Evolutionary conservation across 2,329 filamentous ascomycete genomes (phyloP), one percentile per base, ranked within the genome.

Genomic region (Incumbomyces delicatus): DNA sequence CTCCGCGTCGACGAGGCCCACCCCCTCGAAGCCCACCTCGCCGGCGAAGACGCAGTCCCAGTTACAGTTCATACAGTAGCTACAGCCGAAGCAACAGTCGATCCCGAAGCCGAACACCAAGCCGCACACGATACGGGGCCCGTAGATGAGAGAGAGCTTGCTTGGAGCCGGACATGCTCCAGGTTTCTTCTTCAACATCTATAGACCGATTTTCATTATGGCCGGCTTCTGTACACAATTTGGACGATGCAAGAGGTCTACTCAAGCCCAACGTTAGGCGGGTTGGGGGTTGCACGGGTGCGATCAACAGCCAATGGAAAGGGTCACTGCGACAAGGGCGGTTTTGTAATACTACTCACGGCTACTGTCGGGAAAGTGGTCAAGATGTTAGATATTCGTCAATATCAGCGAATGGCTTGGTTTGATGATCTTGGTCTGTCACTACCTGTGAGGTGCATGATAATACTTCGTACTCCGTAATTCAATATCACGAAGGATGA

Each of bases 61-160:
- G 78, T 56, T 81, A 81, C 56, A 77, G 73, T 56, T 80, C 77
- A 53, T 80, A 80, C 55, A 75, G 73, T 57, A 77, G 74, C 56
- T 70, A 72, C 57, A 69, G 60, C 58, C 66, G 58, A 71, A 73
- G 63, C 72, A 72, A 44, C 68, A 70, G 38, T 74, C 64, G 5
- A 70, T 67, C 70, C 70, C 78, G 63, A 71, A 75, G 56, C 66
- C 67, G 55, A 16, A 61, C 60, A n/a, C 44, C 49, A 44, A 59
- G 54, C 48, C 57, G 65, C 75, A 80, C 63, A 74, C 76, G 47
- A 36, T 61, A 57, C 37, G 60, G 60, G 22, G 57, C 51, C 17
- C 40, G 54, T 29, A 57, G 59, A 47, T 57, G 58, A 53, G 52
- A 45, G 31, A 34, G 20, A 17, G 4, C 33, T 27, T 27, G 4